These are phyloP conservation scores for Sordariomycetes sp. DNA, from an alignment of 2,329 filamentous ascomycete genomes.

Conservation along the genomic window DNA sequence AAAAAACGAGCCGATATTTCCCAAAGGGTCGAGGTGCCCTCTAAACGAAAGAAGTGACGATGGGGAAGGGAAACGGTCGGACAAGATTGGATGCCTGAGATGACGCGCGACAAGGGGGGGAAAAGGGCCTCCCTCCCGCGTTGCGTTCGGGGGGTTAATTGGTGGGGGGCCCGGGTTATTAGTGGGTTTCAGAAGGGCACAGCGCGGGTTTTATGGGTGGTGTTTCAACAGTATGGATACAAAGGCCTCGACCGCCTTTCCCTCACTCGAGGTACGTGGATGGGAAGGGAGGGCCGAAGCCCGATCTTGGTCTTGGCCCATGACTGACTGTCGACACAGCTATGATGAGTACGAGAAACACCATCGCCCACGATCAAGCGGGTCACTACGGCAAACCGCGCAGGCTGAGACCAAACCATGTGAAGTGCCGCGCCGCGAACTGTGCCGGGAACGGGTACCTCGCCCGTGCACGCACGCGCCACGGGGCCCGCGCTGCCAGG, in stretches of 20 bases:
- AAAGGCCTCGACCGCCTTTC: background rate
- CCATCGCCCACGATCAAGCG: too few relatives aligned
- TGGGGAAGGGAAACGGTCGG: background rate
- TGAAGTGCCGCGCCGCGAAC: too few relatives aligned
- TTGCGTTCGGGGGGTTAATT: background rate
- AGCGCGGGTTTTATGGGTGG: background rate
- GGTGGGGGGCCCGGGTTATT: background rate
- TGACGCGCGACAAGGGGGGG: slow-evolving; percentile 2
- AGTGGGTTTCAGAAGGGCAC: background rate
- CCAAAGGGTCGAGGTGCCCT: background rate
- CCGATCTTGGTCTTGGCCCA: too few relatives aligned
- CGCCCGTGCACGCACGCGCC: too few relatives aligned
- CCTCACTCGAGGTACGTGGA: background rate
- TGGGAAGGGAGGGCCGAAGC: too few relatives aligned
- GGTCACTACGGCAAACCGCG: too few relatives aligned
- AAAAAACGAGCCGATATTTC: background rate
- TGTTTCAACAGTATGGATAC: background rate
- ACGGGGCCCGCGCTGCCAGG: too few relatives aligned
- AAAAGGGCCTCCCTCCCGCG: background rate
- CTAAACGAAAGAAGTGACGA: background rate
- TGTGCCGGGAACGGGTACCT: too few relatives aligned
- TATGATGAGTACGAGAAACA: too few relatives aligned
- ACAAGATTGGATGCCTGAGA: background rate
- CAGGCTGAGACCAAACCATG: too few relatives aligned
- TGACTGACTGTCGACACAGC: too few relatives aligned